Base-by-base conservation (phyloP, 768 basidiomycete genomes). In the Auriscalpium orientale region DNA sequence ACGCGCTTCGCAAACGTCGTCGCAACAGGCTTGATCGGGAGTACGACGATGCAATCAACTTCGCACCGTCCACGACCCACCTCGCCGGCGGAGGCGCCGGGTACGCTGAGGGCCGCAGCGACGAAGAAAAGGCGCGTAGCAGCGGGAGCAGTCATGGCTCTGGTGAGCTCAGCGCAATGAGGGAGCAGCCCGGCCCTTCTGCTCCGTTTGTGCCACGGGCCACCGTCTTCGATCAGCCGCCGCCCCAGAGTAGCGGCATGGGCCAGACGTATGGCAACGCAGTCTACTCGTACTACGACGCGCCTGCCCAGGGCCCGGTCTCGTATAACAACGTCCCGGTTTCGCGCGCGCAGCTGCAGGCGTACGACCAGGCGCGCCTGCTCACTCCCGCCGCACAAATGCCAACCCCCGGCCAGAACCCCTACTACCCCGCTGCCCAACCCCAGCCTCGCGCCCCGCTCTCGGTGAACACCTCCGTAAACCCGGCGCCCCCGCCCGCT, bases 1-100 rank as follows among this genome's bases (percentile, higher is more conserved):
- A 76, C 63, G 67, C 70, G 12, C 49, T 86, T 46, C 79, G 86
- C 49, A 74, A 77, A 53, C 76, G 75, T 48, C 71, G 72, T 18
- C 74, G 74, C 56, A 70, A 72, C 48, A 28, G 28, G 28, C 28
- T 28, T 28, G 28, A 28, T 28, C 59, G 64, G 47, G 49, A 68
- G 18, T 43, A 61, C 22, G 48, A 60, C 16, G 64, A 64, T 22
- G 68, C 67, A 15, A 54, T 63, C 35, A 58, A 63, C 56, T 65
- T 65, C 53, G 55, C 64, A 18, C 58, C 53, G 6, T 35, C 46
- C 18, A 40, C 22, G 0, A 22, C 8, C 13, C 49, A 56, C 46
- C 48, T 55, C 12, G 12, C 54, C 50, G 8, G 18, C 46, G 22
- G 37, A 16, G 56, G 58, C 10, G 28, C 2, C 2, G 28, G 28